Evolutionary conservation across 169 alveolate genomes (phyloP).

Genomic region (Plasmodium reichenowi): DNA sequence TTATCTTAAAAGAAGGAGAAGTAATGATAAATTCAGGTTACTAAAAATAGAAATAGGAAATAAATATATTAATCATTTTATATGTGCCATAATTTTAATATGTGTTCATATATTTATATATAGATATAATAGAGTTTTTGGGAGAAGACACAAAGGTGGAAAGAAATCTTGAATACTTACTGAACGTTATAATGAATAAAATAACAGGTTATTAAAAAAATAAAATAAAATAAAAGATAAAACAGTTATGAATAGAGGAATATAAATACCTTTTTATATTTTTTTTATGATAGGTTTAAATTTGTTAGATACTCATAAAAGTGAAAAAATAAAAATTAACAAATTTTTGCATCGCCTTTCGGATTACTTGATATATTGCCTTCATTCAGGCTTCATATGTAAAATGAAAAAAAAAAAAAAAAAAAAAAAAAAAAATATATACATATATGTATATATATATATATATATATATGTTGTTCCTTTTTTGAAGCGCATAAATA

Average conservation of each 20-base stretch:
- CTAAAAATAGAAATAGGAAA: neutral
- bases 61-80: neutral
- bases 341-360: slow-evolving; percentile 48
- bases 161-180: slow-evolving; percentile 38
- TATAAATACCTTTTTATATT: neutral
- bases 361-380: slow-evolving; percentile 34
- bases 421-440: neutral
- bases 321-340: slow-evolving; percentile 44
- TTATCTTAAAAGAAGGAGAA: slow-evolving; percentile 50
- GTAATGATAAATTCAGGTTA: slow-evolving; percentile 45
- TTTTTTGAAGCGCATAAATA: slow-evolving; percentile 31
- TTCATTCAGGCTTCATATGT: slow-evolving; percentile 55
- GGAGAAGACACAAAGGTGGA: slow-evolving; percentile 66
- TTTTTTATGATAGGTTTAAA: slow-evolving; percentile 26
- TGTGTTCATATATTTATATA: neutral
- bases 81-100: neutral
- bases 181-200: slow-evolving; percentile 26
- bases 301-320: slow-evolving; percentile 48
- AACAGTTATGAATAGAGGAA: neutral
- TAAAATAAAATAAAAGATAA: neutral
- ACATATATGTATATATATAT: slow-evolving; percentile 1
- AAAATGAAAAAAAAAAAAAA: neutral
- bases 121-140: slow-evolving; percentile 47
- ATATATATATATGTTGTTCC: neutral
- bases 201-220: slow-evolving; percentile 16